Evolutionary conservation across 306 rosid species (phyloP), one percentile per base, ranked within the genome.

Genomic region (Leucaena leucocephala): DNA sequence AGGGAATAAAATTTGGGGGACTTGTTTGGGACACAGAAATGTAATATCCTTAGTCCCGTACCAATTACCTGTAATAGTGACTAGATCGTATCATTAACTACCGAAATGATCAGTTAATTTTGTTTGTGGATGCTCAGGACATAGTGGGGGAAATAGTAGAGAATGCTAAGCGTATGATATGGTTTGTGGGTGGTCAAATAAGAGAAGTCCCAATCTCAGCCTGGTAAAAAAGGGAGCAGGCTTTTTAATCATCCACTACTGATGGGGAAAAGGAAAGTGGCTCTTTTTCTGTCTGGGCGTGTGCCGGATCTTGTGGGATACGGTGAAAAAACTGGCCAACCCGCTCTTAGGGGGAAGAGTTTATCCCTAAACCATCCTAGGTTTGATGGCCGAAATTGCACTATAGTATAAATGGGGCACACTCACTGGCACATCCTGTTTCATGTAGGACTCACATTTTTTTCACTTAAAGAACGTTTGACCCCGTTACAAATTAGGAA

Each of bases 1-100:
- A 78, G 3, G 76, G 83, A 89, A 78, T 73, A 77, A 87, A 79
- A 76, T 80, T 82, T 76, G 68, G 74, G 54, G 80, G 74, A 61
- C 76, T 75, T 80, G 74, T 75, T 81, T 83, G 46, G 82, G 67
- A 59, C 80, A 43, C n/a, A 65, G 14, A 64, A 14, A 14, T 77
- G 76, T 80, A 12, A 49, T 27, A 27, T 76, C 16, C 39, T 14
- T 33, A 35, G 22, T 39, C 10, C 22, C 57, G 44, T 68, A 21
- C 54, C 48, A 15, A 43, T 64, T 62, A 1, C 33, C 22, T 50
- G 48, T 68, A 48, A 22, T 36, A 34, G 69, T 44, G 44, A 69
- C 43, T 8, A 62, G 75, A 34, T 61, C 62, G 74, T 79, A 21
- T 21, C 14, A 64, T 63, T 17, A 54, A 21, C 57, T 22, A 54